Evolutionary conservation across 176 grass and related monocot species (phyloP).

Genomic region (Zea luxurians): DNA sequence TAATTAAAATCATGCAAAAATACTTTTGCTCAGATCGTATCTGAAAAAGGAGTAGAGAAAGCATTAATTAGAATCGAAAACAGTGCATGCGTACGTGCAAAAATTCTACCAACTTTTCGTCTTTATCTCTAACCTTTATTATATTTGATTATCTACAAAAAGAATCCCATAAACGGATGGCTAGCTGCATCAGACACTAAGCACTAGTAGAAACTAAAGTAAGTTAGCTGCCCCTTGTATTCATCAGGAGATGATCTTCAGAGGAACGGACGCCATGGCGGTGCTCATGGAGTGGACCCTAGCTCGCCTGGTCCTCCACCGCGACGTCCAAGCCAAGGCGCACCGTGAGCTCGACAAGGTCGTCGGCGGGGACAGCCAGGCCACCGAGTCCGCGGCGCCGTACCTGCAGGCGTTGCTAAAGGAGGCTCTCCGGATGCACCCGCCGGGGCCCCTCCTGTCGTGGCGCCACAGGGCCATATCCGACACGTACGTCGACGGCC

Average conservation of each 20-base stretch:
- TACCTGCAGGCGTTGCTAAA: constrained; percentile 78
- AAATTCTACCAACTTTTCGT: constrained; percentile 9
- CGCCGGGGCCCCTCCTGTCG: constrained; percentile 71
- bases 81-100: not conserved
- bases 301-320: constrained; percentile 67
- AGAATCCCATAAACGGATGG: constrained; percentile 37
- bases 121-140: not conserved
- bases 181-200: constrained; percentile 17
- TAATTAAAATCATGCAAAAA: not conserved
- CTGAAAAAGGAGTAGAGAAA: not conserved
- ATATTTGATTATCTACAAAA: not conserved
- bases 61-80: not conserved
- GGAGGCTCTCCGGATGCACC: constrained; percentile 76
- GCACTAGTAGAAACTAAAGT: not conserved
- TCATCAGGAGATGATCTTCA: constrained; percentile 86
- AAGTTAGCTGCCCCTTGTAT: not conserved
- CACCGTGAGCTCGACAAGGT: constrained; percentile 64
- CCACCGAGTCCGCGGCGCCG: constrained; percentile 39
- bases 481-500: constrained; percentile 67
- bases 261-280: constrained; percentile 84
- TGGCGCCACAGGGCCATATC: constrained; percentile 64
- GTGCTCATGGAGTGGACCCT: constrained; percentile 87
- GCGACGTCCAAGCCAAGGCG: constrained; percentile 57
- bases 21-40: constrained; percentile 31
- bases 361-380: constrained; percentile 35